Conservation (phyloP, 768 basidiomycete genomes). For the Floccularia luteovirens region DNA sequence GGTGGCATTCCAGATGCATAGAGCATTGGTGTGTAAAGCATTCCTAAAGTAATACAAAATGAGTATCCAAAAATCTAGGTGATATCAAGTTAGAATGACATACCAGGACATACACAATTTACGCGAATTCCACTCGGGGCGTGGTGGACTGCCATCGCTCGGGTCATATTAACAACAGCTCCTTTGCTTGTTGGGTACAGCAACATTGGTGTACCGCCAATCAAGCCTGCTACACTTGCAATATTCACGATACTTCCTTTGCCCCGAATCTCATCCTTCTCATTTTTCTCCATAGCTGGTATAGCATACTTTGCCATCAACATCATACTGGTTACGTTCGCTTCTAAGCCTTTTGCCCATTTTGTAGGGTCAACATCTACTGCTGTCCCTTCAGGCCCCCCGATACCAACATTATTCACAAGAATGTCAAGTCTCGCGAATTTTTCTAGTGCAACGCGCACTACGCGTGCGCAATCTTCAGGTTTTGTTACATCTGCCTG, state of each 20-base stretch:
- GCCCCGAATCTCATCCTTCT: slow-evolving; percentile 17
- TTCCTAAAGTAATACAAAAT: slow-evolving; percentile 17
- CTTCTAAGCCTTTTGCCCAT: slow-evolving; percentile 27
- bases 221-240: slow-evolving; percentile 26
- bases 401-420: slow-evolving; percentile 33
- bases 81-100: background rate
- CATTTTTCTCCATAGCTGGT: slow-evolving; percentile 33
- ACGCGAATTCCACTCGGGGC: slow-evolving; percentile 30
- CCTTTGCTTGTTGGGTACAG: slow-evolving; percentile 36
- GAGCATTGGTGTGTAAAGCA: slow-evolving; percentile 35
- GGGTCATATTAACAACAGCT: slow-evolving; percentile 34
- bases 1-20: slow-evolving; percentile 25
- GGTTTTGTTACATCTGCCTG: slow-evolving; percentile 28
- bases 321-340: slow-evolving; percentile 36
- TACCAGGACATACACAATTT: slow-evolving; percentile 33
- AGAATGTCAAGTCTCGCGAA: slow-evolving; percentile 35
- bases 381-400: slow-evolving; percentile 27
- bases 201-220: slow-evolving; percentile 29
- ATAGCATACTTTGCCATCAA: slow-evolving; percentile 34
- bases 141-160: slow-evolving; percentile 37
- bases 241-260: slow-evolving; percentile 34
- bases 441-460: slow-evolving; percentile 21
- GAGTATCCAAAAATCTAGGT: slow-evolving; percentile 2
- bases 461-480: slow-evolving; percentile 24
- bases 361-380: slow-evolving; percentile 26